Conservation (phyloP, 2,329 filamentous ascomycete genomes). For the Iodosphaeria phyllophila region DNA sequence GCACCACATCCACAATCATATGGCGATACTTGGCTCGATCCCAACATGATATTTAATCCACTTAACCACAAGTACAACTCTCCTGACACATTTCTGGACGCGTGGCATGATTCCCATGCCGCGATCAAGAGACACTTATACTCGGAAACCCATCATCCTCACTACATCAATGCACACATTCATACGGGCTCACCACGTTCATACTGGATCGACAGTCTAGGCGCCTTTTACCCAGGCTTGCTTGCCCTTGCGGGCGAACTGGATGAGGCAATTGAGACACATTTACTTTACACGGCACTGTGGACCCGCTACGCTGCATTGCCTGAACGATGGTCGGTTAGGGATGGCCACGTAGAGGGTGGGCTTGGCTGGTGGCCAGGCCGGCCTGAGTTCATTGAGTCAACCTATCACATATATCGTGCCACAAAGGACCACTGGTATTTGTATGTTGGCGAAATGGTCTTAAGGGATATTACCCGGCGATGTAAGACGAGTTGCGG, state of each 20-base stretch:
- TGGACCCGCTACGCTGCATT: slow-evolving; percentile 93
- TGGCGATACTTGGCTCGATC: slow-evolving; percentile 36
- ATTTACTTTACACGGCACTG: slow-evolving; percentile 76
- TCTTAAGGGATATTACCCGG: slow-evolving; percentile 67
- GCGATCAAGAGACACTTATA: slow-evolving; percentile 88
- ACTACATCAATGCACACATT: slow-evolving; percentile 82
- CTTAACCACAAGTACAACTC: slow-evolving; percentile 48
- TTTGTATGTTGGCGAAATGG: slow-evolving; percentile 89
- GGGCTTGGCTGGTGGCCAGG: slow-evolving; percentile 91
- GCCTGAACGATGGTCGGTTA: slow-evolving; percentile 84
- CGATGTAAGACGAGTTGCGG: slow-evolving; percentile 84
- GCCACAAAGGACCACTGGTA: slow-evolving; percentile 95
- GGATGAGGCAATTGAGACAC: slow-evolving; percentile 78
- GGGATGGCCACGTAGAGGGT: slow-evolving; percentile 65
- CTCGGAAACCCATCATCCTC: slow-evolving; percentile 67
- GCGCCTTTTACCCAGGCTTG: slow-evolving; percentile 85
- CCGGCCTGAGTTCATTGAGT: slow-evolving; percentile 91
- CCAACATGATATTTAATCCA: slow-evolving; percentile 41
- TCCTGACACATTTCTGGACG: slow-evolving; percentile 58
- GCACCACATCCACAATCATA: slow-evolving; percentile 18
- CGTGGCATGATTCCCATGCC: slow-evolving; percentile 72
- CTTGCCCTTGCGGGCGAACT: slow-evolving; percentile 73
- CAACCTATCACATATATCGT: slow-evolving; percentile 86
- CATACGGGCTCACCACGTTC: slow-evolving; percentile 74
- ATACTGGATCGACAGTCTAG: slow-evolving; percentile 91